Base-by-base conservation (phyloP, 805 yeast species). In the Starmerella apis region DNA sequence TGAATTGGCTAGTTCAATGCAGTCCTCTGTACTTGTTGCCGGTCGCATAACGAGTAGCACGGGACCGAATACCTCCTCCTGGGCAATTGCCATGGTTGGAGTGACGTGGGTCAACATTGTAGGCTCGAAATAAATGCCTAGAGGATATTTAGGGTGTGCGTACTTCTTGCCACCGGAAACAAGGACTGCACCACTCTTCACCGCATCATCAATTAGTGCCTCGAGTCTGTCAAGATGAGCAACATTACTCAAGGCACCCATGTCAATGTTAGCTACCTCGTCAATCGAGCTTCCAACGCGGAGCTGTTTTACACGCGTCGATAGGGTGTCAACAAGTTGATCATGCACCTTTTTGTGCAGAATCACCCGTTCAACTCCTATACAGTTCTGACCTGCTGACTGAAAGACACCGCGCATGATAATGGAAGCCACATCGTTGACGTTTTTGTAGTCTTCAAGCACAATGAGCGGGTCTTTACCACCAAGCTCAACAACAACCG, bases 331-430 rank as follows among this genome's bases (percentile, higher is more conserved):
- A 1, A 81, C 80, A 37, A 92, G 67, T 38, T 67, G 60, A 20
- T 78, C 81, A 66, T 92, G 88, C 24, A 79, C 77, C 37, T 71
- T 70, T 4, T 83, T 83, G 32, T 53, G 54, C 41, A 86, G 73
- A 55, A 92, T 81, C 6, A 92, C 94, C 51, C 98, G 75, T 68
- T 92, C 99, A 48, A 92, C 84, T 33, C 99, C 97, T 61, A 92
- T 92, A 69, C 99, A 92, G 64, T 92, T 92, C 68, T 92, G 99
- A 11, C 99, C 99, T 0, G 95, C 84, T 48, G 95, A 83, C 68
- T 92, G 99, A 71, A 90, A 92, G 0, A 95, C 82, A 31, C 98
- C 99, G 62, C 99, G 75, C 82, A 92, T 75, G 35, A 92, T 75
- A 23, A 87, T 79, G 14, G 95, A 85, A 0, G 95, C 80, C 37